A percentile compares a stretch with the other conserved stretches of the same genome.
phyloP scores from a whole-genome alignment of 2,329 filamentous ascomycete genomes.

The Sclerotinia glacialis region DNA sequence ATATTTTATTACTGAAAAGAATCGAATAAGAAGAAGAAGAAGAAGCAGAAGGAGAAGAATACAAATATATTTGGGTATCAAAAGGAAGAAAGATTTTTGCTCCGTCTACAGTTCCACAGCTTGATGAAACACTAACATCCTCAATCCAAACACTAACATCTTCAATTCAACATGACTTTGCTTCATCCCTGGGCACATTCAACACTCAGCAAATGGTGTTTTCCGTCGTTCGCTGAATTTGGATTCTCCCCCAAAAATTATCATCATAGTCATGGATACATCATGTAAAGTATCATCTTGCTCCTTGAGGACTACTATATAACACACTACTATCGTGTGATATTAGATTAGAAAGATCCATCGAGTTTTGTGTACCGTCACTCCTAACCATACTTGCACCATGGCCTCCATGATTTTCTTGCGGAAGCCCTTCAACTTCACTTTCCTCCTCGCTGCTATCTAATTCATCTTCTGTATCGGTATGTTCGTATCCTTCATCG shows the following conservation, averaged over 20 bases:
- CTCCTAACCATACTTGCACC: constrained; percentile 38
- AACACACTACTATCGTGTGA: constrained; percentile 35
- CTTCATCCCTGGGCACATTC: constrained; percentile 86
- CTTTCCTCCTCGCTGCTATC: constrained; percentile 47
- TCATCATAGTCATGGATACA: not conserved
- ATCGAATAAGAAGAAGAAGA: too few species aligned
- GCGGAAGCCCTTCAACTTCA: constrained; percentile 41
- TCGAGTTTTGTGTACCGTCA: constrained; percentile 40
- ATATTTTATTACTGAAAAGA: not conserved
- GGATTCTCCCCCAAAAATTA: not conserved
- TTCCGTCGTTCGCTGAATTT: constrained; percentile 44
- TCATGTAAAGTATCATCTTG: not conserved
- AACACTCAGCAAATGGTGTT: constrained; percentile 90
- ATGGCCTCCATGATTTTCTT: constrained; percentile 22
- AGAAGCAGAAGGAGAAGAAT: too few species aligned
- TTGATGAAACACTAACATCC: constrained; percentile 39
- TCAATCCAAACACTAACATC: constrained; percentile 55
- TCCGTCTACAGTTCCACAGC: too few species aligned
- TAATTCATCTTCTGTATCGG: constrained; percentile 67
- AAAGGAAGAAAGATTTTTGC: not conserved
- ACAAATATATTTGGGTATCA: not conserved
- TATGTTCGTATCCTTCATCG: constrained; percentile 66
- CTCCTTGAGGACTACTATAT: constrained; percentile 34
- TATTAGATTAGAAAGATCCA: constrained; percentile 36
- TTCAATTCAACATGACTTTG: constrained; percentile 71